A percentile compares a stretch with the other conserved stretches of the same genome.
phyloP scores from a whole-genome alignment of 495 filamentous ascomycete genomes.

The Aspergillus funiculosus region DNA sequence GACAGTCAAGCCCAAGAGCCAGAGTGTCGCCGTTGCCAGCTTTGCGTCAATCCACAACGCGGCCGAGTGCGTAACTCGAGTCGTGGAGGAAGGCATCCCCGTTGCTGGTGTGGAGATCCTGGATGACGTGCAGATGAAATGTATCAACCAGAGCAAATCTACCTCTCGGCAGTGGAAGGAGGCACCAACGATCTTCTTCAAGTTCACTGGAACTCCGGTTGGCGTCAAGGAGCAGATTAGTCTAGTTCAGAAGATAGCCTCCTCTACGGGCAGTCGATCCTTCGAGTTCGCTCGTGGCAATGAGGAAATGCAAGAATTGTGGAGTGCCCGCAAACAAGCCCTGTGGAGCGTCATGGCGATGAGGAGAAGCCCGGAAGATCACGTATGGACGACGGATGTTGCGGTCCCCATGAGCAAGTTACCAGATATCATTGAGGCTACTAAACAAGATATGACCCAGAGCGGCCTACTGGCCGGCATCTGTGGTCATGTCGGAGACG shows the following conservation, averaged over 20 bases:
- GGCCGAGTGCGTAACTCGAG: conserved; percentile 53
- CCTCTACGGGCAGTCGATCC: conserved; percentile 38
- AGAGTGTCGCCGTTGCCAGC: conserved; percentile 57
- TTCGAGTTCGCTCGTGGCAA: conserved; percentile 57
- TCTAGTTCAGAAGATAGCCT: conserved; percentile 52
- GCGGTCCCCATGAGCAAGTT: conserved; percentile 59
- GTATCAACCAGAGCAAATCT: conserved; percentile 54
- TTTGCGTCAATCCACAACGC: conserved; percentile 53
- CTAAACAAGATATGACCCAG: conserved; percentile 51
- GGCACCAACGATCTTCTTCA: conserved; percentile 60
- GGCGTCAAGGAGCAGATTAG: conserved; percentile 56
- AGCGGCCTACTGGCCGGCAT: conserved; percentile 54
- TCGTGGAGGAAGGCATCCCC: conserved; percentile 57
- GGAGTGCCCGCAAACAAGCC: conserved; percentile 57
- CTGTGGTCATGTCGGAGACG: conserved; percentile 65
- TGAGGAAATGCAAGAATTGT: conserved; percentile 53
- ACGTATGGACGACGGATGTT: conserved; percentile 63
- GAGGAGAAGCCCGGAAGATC: conserved; percentile 48
- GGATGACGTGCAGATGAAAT: conserved; percentile 61
- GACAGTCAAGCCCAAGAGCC: conserved; percentile 55
- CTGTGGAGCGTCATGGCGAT: conserved; percentile 58
- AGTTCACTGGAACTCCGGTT: conserved; percentile 55
- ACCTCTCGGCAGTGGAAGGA: conserved; percentile 55
- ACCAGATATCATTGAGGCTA: conserved; percentile 59
- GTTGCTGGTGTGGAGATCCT: conserved; percentile 61